Evolutionary conservation across 225 moss, liverwort and hornwort species (phyloP).

Genomic region (Lunularia cruciata): DNA sequence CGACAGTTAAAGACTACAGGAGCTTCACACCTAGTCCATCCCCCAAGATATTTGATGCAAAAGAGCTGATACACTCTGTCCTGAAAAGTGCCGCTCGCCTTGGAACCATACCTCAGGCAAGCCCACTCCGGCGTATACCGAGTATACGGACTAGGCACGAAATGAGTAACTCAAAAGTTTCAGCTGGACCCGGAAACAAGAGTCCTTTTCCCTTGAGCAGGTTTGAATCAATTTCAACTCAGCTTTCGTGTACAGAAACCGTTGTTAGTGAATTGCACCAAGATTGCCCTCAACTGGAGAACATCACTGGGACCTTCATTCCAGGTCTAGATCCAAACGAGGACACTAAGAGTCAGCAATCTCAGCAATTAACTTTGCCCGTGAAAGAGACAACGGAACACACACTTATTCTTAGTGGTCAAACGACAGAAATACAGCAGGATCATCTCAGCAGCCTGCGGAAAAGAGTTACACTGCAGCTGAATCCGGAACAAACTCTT

Average conservation of each 20-base stretch:
- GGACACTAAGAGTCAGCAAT: neutral
- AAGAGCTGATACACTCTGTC: conserved; percentile 10
- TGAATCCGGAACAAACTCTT: neutral
- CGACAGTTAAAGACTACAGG: neutral
- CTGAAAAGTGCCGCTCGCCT: conserved; percentile 8
- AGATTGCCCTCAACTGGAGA: too few relatives aligned
- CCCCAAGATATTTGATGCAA: neutral
- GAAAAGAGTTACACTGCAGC: conserved; percentile 1
- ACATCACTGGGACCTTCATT: neutral
- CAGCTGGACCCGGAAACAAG: neutral
- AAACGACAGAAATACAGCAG: neutral
- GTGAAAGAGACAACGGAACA: neutral
- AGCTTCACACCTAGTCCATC: neutral
- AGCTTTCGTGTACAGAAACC: neutral
- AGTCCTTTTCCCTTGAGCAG: neutral
- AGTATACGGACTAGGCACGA: neutral
- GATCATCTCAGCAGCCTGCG: neutral
- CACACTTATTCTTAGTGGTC: neutral
- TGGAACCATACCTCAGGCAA: neutral
- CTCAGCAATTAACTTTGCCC: neutral
- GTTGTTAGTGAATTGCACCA: too few relatives aligned
- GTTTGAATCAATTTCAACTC: neutral
- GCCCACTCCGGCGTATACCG: neutral
- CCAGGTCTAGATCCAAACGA: neutral
- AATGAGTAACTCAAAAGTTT: neutral